Conservation (phyloP, 1,284 basidiomycete genomes). For the Apiotrichum porosum region DNA sequence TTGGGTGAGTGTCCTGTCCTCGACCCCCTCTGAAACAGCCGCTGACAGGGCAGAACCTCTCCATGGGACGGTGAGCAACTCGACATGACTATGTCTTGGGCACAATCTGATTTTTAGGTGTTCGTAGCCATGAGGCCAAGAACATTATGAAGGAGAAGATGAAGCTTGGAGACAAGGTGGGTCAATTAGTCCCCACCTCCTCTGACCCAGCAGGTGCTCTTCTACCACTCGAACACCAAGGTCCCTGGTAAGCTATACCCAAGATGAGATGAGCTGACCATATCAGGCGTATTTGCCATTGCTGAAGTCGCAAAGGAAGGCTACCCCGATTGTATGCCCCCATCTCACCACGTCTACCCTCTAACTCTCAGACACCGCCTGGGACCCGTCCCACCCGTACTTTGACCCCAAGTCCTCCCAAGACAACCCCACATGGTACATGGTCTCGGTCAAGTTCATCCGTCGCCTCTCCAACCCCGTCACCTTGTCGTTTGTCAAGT, state of each 20-base stretch:
- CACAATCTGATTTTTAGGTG: slow-evolving; percentile 29
- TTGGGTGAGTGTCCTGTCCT: slow-evolving; percentile 49
- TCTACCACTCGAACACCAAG: slow-evolving; percentile 92
- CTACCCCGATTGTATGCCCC: slow-evolving; percentile 89
- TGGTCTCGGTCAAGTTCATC: slow-evolving; percentile 72
- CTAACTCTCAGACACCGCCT: slow-evolving; percentile 83
- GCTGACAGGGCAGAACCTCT: slow-evolving; percentile 54
- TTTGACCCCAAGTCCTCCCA: slow-evolving; percentile 77
- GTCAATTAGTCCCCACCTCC: slow-evolving; percentile 13
- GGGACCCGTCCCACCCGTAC: slow-evolving; percentile 83
- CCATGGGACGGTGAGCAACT: slow-evolving; percentile 72
- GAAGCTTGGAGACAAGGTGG: slow-evolving; percentile 73
- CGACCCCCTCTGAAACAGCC: too few species aligned
- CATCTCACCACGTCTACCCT: too few species aligned
- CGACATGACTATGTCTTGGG: background rate
- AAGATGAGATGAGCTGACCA: slow-evolving; percentile 43
- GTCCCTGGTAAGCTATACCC: slow-evolving; percentile 57
- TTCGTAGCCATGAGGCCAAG: slow-evolving; percentile 79
- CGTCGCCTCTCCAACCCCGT: slow-evolving; percentile 67
- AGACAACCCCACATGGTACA: slow-evolving; percentile 81
- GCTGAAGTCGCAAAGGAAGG: slow-evolving; percentile 78
- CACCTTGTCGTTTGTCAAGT: slow-evolving; percentile 69
- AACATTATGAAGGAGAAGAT: slow-evolving; percentile 84
- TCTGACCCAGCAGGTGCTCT: slow-evolving; percentile 44
- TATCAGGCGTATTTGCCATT: slow-evolving; percentile 79